These are phyloP conservation scores for Marasmius fiardii DNA, from an alignment of 1,284 basidiomycete species.

Conservation along the genomic window DNA sequence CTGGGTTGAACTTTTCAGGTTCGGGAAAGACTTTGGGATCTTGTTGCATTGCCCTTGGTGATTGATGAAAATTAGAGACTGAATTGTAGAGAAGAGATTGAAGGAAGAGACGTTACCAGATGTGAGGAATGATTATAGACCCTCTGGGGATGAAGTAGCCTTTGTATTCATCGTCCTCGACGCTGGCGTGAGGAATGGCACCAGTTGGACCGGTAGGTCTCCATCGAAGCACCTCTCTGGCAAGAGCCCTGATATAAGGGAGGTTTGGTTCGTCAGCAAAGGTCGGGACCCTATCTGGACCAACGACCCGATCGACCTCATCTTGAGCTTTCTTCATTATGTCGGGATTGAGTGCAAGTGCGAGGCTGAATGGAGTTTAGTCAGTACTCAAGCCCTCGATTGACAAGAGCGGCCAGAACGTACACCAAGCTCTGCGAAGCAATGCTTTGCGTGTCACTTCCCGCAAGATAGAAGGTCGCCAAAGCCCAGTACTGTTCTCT, in stretches of 20 bases:
- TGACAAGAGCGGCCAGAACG: background rate
- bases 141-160: background rate
- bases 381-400: background rate
- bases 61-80: too few species aligned
- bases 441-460: background rate
- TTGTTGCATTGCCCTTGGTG: background rate
- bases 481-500: background rate
- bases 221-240: background rate
- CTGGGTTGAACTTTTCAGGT: background rate
- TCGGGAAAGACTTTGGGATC: background rate
- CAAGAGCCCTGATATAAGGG: background rate
- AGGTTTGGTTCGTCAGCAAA: background rate
- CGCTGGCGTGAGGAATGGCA: background rate
- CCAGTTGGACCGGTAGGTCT: background rate
- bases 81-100: too few species aligned
- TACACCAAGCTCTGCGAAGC: background rate
- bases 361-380: background rate
- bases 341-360: background rate
- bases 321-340: background rate
- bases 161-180: background rate
- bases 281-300: background rate
- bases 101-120: background rate
- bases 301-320: background rate
- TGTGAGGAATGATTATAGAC: background rate
- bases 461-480: background rate